Evolutionary conservation across 768 basidiomycete genomes (phyloP).

Genomic region (Lactarius deliciosus): DNA sequence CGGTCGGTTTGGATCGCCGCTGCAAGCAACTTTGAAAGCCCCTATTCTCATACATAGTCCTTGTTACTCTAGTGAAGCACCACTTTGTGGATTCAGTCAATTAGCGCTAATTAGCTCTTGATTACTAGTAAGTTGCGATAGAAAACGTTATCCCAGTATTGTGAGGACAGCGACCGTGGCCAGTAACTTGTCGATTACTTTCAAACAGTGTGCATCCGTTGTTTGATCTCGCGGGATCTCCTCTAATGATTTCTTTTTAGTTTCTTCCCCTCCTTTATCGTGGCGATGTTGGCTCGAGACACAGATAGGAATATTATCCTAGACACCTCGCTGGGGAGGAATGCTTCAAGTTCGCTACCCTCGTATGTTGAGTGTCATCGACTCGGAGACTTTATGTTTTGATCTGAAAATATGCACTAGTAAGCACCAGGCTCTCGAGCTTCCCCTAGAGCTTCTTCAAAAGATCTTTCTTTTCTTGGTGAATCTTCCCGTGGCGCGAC

Average conservation of each 20-base stretch:
- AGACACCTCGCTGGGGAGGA: neutral
- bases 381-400: neutral
- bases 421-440: neutral
- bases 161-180: too few species aligned
- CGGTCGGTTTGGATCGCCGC: too few species aligned
- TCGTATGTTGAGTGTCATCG: constrained; percentile 4
- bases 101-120: neutral
- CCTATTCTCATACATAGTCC: too few species aligned
- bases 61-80: too few species aligned
- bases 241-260: neutral
- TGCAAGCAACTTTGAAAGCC: too few species aligned
- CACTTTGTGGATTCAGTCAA: too few species aligned
- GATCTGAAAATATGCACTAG: neutral
- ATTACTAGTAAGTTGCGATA: too few species aligned
- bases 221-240: neutral
- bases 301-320: neutral
- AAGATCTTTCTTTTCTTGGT: constrained; percentile 4
- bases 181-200: too few species aligned
- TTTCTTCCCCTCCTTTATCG: neutral
- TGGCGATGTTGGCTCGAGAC: neutral
- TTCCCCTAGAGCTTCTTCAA: constrained; percentile 23
- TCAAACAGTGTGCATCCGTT: neutral
- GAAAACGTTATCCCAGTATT: too few species aligned
- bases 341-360: too few species aligned
- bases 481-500: neutral